Conservation (phyloP, 2,329 filamentous ascomycete genomes). For the Trichoderma afroharzianum region DNA sequence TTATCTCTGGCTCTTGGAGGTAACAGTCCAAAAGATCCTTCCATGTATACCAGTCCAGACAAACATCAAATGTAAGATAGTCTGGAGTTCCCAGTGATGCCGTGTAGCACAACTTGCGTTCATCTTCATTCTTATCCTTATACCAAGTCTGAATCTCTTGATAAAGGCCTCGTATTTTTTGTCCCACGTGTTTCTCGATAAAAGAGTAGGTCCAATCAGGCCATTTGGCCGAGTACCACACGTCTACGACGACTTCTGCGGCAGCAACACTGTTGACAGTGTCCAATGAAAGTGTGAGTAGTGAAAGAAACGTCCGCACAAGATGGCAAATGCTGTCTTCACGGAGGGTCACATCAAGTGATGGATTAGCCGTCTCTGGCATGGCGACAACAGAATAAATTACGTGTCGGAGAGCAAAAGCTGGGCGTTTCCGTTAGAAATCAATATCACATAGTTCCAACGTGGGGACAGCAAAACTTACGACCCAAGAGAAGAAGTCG, state of each 20-base stretch:
- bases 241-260: constrained; percentile 25
- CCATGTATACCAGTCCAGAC: neutral
- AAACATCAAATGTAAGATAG: neutral
- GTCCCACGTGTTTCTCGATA: neutral
- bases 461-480: neutral
- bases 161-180: neutral
- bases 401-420: constrained; percentile 24
- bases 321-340: neutral
- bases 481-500: constrained; percentile 25
- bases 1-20: neutral
- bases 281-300: constrained; percentile 17
- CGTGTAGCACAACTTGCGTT: too few species aligned
- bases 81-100: neutral
- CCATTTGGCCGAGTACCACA: constrained; percentile 28
- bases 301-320: constrained; percentile 12
- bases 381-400: constrained; percentile 26
- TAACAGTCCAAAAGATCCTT: neutral
- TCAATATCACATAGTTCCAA: neutral
- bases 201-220: neutral
- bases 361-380: constrained; percentile 19
- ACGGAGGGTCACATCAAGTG: constrained; percentile 19
- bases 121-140: too few species aligned
- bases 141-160: neutral
- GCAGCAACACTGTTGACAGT: constrained; percentile 18
- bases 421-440: constrained; percentile 11